phyloP scores from a whole-genome alignment of 805 yeast species.

The Lachancea quebecensis region DNA sequence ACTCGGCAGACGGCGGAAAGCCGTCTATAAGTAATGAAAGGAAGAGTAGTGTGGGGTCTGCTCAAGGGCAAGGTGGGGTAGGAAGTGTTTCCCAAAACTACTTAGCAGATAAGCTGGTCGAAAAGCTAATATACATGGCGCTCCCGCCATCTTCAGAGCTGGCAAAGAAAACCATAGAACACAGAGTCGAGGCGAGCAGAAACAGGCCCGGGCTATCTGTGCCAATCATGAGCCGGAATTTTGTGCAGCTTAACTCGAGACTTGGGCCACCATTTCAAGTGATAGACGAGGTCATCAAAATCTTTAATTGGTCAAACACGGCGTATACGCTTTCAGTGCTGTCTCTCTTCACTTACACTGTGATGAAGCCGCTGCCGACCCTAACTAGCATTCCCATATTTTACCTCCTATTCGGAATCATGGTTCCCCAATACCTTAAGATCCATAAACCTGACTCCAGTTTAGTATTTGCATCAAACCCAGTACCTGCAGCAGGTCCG shows the following conservation, averaged over 20 bases:
- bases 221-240: conserved; percentile 61
- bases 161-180: conserved; percentile 39
- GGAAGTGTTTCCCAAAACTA: conserved; percentile 23
- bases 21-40: background rate
- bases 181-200: conserved; percentile 54
- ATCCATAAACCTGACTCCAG: conserved; percentile 56
- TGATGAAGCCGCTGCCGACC: conserved; percentile 54
- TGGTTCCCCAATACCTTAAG: conserved; percentile 60
- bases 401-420: conserved; percentile 44
- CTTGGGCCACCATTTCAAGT: conserved; percentile 53
- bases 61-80: background rate
- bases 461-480: conserved; percentile 32
- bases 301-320: conserved; percentile 61
- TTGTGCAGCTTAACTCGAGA: conserved; percentile 55
- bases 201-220: conserved; percentile 64
- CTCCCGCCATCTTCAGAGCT: conserved; percentile 54
- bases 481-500: conserved; percentile 45
- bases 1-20: background rate
- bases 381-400: conserved; percentile 49
- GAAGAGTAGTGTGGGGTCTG: conserved; percentile 2
- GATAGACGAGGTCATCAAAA: conserved; percentile 47
- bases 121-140: conserved; percentile 63
- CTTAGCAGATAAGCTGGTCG: conserved; percentile 65
- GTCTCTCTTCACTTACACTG: conserved; percentile 42
- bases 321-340: conserved; percentile 53